These are phyloP conservation scores for Tephrocybe sp. DNA, from an alignment of 768 basidiomycete species.

Conservation along the genomic window DNA sequence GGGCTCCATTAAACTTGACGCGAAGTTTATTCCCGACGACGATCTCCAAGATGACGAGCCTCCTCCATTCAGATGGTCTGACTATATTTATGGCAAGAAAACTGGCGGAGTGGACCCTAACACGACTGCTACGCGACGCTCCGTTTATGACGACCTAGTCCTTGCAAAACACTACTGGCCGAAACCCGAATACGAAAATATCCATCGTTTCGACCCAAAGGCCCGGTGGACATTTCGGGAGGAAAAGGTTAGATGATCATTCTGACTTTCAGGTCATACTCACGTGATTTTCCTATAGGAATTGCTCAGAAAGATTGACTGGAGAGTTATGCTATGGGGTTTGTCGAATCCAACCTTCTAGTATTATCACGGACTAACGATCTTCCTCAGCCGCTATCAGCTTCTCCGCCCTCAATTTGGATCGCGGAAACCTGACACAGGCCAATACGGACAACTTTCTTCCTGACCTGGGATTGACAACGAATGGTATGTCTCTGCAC, in stretches of 20 bases:
- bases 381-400: conserved; percentile 41
- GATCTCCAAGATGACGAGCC: conserved; percentile 37
- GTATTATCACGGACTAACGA: not conserved
- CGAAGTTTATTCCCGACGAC: conserved; percentile 19
- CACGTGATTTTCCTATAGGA: conserved; percentile 25
- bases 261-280: not conserved
- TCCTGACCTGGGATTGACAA: conserved; percentile 52
- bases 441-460: conserved; percentile 62
- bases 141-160: conserved; percentile 51
- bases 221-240: conserved; percentile 63
- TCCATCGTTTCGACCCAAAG: conserved; percentile 54
- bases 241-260: conserved; percentile 36
- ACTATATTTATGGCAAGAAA: conserved; percentile 27
- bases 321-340: conserved; percentile 27
- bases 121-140: conserved; percentile 45
- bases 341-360: not conserved
- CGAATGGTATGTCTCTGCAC: conserved; percentile 31
- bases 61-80: conserved; percentile 31
- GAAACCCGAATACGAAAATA: conserved; percentile 51
- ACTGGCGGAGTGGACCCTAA: conserved; percentile 29
- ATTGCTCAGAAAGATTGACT: conserved; percentile 56
- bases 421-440: conserved; percentile 52
- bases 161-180: conserved; percentile 50
- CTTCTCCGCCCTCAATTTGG: conserved; percentile 58
- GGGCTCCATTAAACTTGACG: conserved; percentile 6